Evolutionary conservation across 768 basidiomycete genomes (phyloP).

Genomic region (Calocera cornea): DNA sequence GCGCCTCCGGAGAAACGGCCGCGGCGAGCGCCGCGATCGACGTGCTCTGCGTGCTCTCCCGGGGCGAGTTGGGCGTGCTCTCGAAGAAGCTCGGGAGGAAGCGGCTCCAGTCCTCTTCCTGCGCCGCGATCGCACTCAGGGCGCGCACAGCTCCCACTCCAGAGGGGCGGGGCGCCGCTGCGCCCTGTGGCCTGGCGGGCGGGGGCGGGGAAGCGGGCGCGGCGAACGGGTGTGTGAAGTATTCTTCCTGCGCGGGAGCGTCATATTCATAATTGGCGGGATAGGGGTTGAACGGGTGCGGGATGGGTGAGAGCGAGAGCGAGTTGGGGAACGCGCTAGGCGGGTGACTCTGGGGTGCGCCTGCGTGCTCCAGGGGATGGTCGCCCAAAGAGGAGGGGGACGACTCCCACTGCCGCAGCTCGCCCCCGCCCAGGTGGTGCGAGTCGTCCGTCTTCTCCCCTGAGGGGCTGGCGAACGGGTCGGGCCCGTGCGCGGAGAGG

Average conservation of each 20-base stretch:
- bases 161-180: not conserved
- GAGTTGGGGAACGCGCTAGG: not conserved
- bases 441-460: not conserved
- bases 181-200: not conserved
- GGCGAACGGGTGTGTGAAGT: not conserved
- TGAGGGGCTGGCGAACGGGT: not conserved
- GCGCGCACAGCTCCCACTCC: not conserved
- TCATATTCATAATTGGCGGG: not conserved
- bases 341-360: not conserved
- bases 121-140: not conserved
- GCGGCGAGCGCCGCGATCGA: not conserved
- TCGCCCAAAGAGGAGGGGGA: not conserved
- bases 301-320: not conserved
- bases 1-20: not conserved
- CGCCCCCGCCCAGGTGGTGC: not conserved
- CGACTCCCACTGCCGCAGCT: not conserved
- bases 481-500: not conserved
- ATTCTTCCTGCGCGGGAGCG: not conserved
- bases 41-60: not conserved
- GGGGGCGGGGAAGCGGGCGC: not conserved
- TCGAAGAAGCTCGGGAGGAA: not conserved
- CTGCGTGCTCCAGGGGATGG: not conserved
- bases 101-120: constrained; percentile 2
- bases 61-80: not conserved
- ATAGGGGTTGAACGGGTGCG: constrained; percentile 1